phyloP scores from a whole-genome alignment of 805 yeast genomes.

The Zygosaccharomyces pseudorouxii region DNA sequence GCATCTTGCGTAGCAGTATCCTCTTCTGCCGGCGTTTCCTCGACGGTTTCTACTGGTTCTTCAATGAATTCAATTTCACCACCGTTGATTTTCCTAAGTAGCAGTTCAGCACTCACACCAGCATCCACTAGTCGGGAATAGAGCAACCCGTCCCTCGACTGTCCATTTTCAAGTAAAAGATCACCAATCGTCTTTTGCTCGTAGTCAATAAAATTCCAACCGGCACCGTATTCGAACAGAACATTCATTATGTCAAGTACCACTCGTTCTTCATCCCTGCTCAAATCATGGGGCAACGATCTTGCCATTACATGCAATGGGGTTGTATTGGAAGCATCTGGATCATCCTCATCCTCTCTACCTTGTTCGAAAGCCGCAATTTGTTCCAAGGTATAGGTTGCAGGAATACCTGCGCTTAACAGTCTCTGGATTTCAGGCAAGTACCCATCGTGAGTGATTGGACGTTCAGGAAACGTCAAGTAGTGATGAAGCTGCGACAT shows the following conservation, averaged over 20 bases:
- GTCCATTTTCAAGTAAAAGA: slow-evolving; percentile 52
- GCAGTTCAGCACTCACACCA: slow-evolving; percentile 84
- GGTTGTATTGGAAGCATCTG: slow-evolving; percentile 56
- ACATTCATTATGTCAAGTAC: slow-evolving; percentile 54
- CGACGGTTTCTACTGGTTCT: slow-evolving; percentile 34
- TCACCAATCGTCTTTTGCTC: slow-evolving; percentile 83
- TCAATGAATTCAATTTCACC: slow-evolving; percentile 57
- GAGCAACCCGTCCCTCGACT: slow-evolving; percentile 38
- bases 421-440: slow-evolving; percentile 42
- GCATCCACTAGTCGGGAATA: slow-evolving; percentile 61
- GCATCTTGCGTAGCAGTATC: slow-evolving; percentile 15
- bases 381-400: slow-evolving; percentile 79
- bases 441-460: slow-evolving; percentile 44
- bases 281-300: slow-evolving; percentile 38
- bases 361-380: slow-evolving; percentile 53
- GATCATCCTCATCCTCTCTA: slow-evolving; percentile 32
- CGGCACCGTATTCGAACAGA: slow-evolving; percentile 82
- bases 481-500: slow-evolving; percentile 76
- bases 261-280: slow-evolving; percentile 41
- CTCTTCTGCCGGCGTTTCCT: slow-evolving; percentile 12
- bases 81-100: slow-evolving; percentile 67
- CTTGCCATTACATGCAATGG: slow-evolving; percentile 70
- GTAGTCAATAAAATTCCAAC: slow-evolving; percentile 78
- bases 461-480: slow-evolving; percentile 48
- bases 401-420: slow-evolving; percentile 65